phyloP scores from a whole-genome alignment of 2,329 filamentous ascomycete genomes.

The Exophiala oligosperma region DNA sequence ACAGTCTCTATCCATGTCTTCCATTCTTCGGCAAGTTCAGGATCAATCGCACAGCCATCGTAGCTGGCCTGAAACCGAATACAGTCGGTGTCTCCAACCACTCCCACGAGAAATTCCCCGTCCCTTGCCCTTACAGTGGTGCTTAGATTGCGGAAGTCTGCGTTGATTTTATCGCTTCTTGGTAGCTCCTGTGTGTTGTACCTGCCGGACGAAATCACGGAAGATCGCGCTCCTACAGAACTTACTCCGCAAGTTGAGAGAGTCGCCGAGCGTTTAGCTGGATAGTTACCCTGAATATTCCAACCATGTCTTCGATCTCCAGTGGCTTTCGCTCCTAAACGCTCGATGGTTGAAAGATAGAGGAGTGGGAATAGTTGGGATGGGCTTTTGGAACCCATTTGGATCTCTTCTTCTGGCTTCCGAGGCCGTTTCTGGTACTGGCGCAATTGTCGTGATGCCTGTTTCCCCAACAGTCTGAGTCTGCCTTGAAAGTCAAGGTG shows the following conservation, averaged over 20 bases:
- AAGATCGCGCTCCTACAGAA: slow-evolving; percentile 23
- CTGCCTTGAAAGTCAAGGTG: slow-evolving; percentile 22
- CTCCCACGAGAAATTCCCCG: slow-evolving; percentile 27
- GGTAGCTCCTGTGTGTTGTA: slow-evolving; percentile 14
- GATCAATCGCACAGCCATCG: slow-evolving; percentile 27
- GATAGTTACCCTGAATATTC: slow-evolving; percentile 23
- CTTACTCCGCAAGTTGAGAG: slow-evolving; percentile 26
- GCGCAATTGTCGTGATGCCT: slow-evolving; percentile 24
- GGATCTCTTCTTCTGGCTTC: slow-evolving; percentile 14
- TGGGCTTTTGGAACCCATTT: slow-evolving; percentile 24
- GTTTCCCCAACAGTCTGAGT: slow-evolving; percentile 22
- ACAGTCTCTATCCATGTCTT: slow-evolving; percentile 24
- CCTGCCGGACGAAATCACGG: slow-evolving; percentile 18
- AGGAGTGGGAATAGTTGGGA: slow-evolving; percentile 22
- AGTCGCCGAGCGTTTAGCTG: slow-evolving; percentile 8
- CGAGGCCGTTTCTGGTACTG: slow-evolving; percentile 27
- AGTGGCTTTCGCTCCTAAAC: slow-evolving; percentile 14
- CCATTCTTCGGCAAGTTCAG: slow-evolving; percentile 19
- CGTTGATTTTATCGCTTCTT: slow-evolving; percentile 8
- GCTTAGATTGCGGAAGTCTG: slow-evolving; percentile 21
- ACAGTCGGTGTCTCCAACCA: slow-evolving; percentile 17
- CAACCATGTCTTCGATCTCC: slow-evolving; percentile 11
- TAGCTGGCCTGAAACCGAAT: slow-evolving; percentile 21
- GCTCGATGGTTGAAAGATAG: slow-evolving; percentile 24
- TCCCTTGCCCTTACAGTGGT: slow-evolving; percentile 25